Base-by-base conservation (phyloP, 495 filamentous ascomycete species). In the Penicillium fimorum region DNA sequence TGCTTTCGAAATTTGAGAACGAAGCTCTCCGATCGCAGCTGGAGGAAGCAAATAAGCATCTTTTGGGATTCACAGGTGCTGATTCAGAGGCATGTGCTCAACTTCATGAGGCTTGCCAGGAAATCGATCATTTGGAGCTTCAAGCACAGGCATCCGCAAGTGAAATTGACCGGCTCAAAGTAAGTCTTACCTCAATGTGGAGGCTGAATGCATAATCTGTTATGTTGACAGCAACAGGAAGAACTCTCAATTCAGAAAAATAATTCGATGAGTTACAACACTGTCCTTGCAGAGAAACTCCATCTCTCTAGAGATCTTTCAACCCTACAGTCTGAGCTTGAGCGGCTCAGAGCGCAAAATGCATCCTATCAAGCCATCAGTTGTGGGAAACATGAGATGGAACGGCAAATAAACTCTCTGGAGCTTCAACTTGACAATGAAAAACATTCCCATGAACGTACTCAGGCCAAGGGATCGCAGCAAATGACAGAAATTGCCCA, bases 341-440 rank as follows among this genome's bases (percentile, higher is more conserved):
- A 96, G 50, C 86, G 90, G 63, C 76, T 96, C 12, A 80, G 82
- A 56, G 80, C 85, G 2, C 89, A 96, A 67, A 79, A 82, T 22
- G 72, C 79, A 15, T 82, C 83, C 24, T 78, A 89, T 40, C 85
- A 90, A 60, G 76, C 78, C 6, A 68, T 87, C 7, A 75, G 92
- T 25, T 74, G 86, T 2, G 89, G 92, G 62, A 96, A 94, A 60
- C 70, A 91, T 17, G 80, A 85, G 15, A 69, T 96, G 13, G 84
- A 92, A 62, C 81, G 88, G 27, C 86, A 91, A 68, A 66, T 96
- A 37, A 87, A 77, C 63, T 83, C 85, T 5, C 64, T 93, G 4
- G 87, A 96, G 63, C 82, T 90, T 41, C 87, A 94, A 63, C 77
- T 96, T 9, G 89, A 90, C 53, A 85, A 86, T 46, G 87, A 92